These are phyloP conservation scores for Phaeosphaeriaceae sp. DNA, from an alignment of 2,329 filamentous ascomycete species.

Conservation along the genomic window DNA sequence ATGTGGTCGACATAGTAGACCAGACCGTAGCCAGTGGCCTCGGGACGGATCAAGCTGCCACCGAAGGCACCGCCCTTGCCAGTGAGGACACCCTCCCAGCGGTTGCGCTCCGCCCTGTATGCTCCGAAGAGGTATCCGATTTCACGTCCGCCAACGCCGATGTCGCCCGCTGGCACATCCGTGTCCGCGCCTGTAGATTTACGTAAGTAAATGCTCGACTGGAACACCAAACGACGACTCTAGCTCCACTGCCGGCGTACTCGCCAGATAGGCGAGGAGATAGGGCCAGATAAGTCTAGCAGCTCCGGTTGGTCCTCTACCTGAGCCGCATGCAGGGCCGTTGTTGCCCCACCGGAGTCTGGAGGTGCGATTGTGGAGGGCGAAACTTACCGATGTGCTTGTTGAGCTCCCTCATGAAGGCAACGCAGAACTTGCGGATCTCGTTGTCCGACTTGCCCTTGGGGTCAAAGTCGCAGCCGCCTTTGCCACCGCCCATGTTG, in stretches of 20 bases:
- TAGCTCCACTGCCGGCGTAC: conserved; percentile 10
- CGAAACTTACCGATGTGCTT: conserved; percentile 74
- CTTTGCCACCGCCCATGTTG: conserved; percentile 96
- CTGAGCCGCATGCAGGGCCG: conserved; percentile 20
- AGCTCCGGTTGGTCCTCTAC: conserved; percentile 20
- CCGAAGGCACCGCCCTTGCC: conserved; percentile 95
- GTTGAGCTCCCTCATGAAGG: conserved; percentile 95
- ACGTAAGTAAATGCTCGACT: conserved; percentile 49
- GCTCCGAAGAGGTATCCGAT: conserved; percentile 94
- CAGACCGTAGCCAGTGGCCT: conserved; percentile 95
- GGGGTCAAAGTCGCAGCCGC: conserved; percentile 97
- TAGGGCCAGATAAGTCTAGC: conserved; percentile 19
- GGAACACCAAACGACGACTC: conserved; percentile 6
- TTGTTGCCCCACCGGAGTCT: conserved; percentile 19
- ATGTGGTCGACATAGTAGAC: conserved; percentile 69
- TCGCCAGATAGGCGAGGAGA: conserved; percentile 14
- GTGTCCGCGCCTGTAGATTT: conserved; percentile 72
- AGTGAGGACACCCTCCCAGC: conserved; percentile 95
- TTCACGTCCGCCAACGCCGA: conserved; percentile 90
- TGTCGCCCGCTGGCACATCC: conserved; percentile 96
- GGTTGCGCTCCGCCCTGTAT: conserved; percentile 86
- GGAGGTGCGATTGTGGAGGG: conserved; percentile 10
- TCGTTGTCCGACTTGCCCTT: conserved; percentile 98
- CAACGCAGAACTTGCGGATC: conserved; percentile 94
- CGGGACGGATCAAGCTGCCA: conserved; percentile 90